These are phyloP conservation scores for Nannochloris sp. DNA, from an alignment of 139 green algal genomes.

Conservation along the genomic window DNA sequence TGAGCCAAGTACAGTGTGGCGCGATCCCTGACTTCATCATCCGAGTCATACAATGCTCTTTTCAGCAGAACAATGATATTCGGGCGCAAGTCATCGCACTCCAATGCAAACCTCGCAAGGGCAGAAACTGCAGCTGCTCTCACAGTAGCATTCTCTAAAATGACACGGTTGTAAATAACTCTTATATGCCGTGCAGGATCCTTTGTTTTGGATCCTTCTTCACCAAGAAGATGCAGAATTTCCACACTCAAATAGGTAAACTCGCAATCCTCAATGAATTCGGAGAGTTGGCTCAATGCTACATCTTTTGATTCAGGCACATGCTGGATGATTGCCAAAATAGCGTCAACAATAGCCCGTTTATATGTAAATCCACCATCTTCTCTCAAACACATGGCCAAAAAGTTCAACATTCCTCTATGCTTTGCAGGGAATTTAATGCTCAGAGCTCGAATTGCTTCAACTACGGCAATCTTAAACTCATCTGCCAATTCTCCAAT, in stretches of 20 bases:
- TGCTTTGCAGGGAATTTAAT: constrained; percentile 98
- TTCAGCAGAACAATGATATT: constrained; percentile 80
- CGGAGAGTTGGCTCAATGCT: constrained; percentile 90
- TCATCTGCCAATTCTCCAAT: constrained; percentile 97
- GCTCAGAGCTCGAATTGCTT: constrained; percentile 90
- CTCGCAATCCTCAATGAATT: constrained; percentile 99
- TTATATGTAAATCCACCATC: constrained; percentile 99
- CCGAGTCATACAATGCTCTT: constrained; percentile 89
- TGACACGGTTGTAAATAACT: constrained; percentile 99
- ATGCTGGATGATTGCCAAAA: constrained; percentile 85
- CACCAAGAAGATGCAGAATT: constrained; percentile 89
- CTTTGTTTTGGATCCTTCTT: constrained; percentile 65
- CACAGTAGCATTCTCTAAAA: constrained; percentile 98
- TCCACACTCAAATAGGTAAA: constrained; percentile 95
- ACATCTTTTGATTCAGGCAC: constrained; percentile 95
- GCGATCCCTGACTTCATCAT: constrained; percentile 96
- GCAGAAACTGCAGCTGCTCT: constrained; percentile 81
- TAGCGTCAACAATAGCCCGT: constrained; percentile 87
- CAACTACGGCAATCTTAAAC: constrained; percentile 98
- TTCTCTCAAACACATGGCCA: constrained; percentile 73
- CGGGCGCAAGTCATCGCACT: constrained; percentile 44
- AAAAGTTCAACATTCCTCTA: constrained; percentile 93
- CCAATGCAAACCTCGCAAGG: constrained; percentile 79
- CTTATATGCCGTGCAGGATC: constrained; percentile 79
- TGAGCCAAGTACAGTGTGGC: constrained; percentile 87